Percentiles rank a stretch among this genome's conserved stretches.
Conservation (phyloP, 257 asterid species). For the Solanum pimpinellifolium region DNA sequence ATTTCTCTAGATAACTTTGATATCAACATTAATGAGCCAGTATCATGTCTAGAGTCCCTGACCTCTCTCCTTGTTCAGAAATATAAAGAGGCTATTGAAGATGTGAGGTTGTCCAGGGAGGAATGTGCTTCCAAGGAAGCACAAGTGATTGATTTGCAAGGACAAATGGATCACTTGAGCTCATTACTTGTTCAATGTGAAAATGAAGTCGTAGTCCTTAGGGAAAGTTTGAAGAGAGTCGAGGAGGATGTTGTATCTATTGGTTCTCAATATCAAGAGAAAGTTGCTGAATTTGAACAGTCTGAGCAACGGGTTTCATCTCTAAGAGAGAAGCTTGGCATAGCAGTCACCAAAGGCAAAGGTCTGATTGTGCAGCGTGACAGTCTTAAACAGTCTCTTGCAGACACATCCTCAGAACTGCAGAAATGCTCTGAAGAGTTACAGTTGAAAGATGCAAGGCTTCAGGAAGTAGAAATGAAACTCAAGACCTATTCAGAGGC, state of each 20-base stretch:
- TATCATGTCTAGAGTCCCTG: slow-evolving; percentile 41
- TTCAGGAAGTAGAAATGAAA: slow-evolving; percentile 76
- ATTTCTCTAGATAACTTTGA: slow-evolving; percentile 33
- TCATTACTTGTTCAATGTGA: slow-evolving; percentile 39
- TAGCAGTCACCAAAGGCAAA: slow-evolving; percentile 96
- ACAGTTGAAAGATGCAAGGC: slow-evolving; percentile 55
- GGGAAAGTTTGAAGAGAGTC: slow-evolving; percentile 52
- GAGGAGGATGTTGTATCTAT: slow-evolving; percentile 38
- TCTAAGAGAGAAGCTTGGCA: slow-evolving; percentile 90
- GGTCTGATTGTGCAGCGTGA: slow-evolving; percentile 92
- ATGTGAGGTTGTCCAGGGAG: slow-evolving; percentile 23
- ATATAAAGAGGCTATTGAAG: slow-evolving; percentile 42
- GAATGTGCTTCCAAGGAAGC: slow-evolving; percentile 26
- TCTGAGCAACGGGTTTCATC: slow-evolving; percentile 89
- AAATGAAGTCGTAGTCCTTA: slow-evolving; percentile 52
- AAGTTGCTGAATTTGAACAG: slow-evolving; percentile 65
- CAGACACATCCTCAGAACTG: slow-evolving; percentile 64
- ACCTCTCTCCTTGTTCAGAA: slow-evolving; percentile 49
- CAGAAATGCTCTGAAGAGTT: slow-evolving; percentile 72
- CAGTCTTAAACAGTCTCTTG: slow-evolving; percentile 76
- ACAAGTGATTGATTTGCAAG: slow-evolving; percentile 44
- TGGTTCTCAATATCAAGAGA: slow-evolving; percentile 43
- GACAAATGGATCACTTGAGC: slow-evolving; percentile 47
- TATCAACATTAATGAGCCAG: slow-evolving; percentile 33
- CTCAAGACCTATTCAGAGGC: slow-evolving; percentile 84